Evolutionary conservation across 2,329 filamentous ascomycete genomes (phyloP), one percentile per base, ranked within the genome.

Genomic region (Fusarium veterinarium): DNA sequence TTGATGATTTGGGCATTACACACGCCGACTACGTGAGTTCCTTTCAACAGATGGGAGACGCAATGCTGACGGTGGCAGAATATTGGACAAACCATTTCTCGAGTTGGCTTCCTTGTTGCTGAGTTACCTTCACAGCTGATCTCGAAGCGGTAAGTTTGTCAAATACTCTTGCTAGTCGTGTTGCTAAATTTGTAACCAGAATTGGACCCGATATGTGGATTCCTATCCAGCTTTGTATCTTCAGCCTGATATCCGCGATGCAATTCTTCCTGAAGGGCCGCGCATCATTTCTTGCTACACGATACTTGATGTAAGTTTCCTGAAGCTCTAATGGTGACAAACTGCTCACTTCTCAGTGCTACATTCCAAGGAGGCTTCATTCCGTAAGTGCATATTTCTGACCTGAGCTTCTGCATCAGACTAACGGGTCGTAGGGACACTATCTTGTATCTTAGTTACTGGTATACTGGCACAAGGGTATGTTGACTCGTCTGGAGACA

Each of bases 161-260:
- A 13, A 1, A 9, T 5, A 16, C 14, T 8, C 16, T 23, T 13
- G 6, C 7, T 17, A 5, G n/a, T 25, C 10, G 23, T 14, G 3
- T 23, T 35, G 3, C 16, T 51, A 2, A 51, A 25, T 25, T 25
- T 5, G 25, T 25, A 25, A 25, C 25, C 25, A 71, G 68, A 69
- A 76, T 81, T 44, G 87, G 86, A 3, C 86, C 87, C 1, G 81
- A 85, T 44, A 81, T 82, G 25, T 86, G 88, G 80, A 85, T 86
- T n/a, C 86, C 86, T 6, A 81, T 88, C 8, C 83, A 84, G 31
- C 87, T 82, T 60, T 78, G 79, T 5, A 59, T 75, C 9, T 83
- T 81, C 76, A 80, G 79, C 6, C 42, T 79, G 3, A 72, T 81
- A 6, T 81, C 82, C 5, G 78, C 76, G 9, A 77, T 78, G 30